Evolutionary conservation across 2,329 filamentous ascomycete genomes (phyloP), one percentile per base, ranked within the genome.

Genomic region (Verticillium nubilum): DNA sequence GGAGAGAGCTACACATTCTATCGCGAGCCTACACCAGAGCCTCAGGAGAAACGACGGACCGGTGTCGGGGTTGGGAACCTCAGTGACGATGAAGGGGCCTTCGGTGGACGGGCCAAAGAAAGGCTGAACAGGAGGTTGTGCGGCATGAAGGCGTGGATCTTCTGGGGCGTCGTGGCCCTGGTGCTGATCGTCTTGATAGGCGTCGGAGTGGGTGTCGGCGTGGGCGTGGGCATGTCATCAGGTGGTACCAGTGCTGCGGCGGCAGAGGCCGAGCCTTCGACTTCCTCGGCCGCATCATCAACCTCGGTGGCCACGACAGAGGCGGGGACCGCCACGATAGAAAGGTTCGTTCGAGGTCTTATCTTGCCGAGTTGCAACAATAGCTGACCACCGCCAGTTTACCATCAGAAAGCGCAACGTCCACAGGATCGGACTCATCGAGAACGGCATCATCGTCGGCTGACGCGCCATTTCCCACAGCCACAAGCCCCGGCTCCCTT

Each of bases 161-260:
- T 79, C 50, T 78, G 73, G 74, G 54, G 76, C 4, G 27, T 76
- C 1, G 64, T 68, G 2, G 63, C 70, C 2, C 56, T 70, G 4
- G 58, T 68, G 1, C 55, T 74, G 6, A 29, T 77, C 10, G 5
- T 78, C 6, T 50, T 73, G 19, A 59, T 77, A 1, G 76, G 72
- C 2, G 68, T 79, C 1, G 76, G 72, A 0, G 69, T 80, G 3
- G 77, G 77, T 4, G 69, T 78, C 5, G 73, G 73, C 0, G 71
- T 76, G 1, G 74, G 75, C 1, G 67, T 78, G 7, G 73, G 74
- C 17, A 61, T 50, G 42, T 50, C 42, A 12, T 69, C 61, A 50
- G 31, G 54, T 23, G 59, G 23, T 1, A 3, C 42, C n/a, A 50
- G 19, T 12, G 42, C 19, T 50, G 42, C 60, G 10, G 57, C 60